Percentiles rank a stretch among this genome's conserved stretches.
Conservation (phyloP, 2,329 filamentous ascomycete genomes). For the Penicillium hordei region DNA sequence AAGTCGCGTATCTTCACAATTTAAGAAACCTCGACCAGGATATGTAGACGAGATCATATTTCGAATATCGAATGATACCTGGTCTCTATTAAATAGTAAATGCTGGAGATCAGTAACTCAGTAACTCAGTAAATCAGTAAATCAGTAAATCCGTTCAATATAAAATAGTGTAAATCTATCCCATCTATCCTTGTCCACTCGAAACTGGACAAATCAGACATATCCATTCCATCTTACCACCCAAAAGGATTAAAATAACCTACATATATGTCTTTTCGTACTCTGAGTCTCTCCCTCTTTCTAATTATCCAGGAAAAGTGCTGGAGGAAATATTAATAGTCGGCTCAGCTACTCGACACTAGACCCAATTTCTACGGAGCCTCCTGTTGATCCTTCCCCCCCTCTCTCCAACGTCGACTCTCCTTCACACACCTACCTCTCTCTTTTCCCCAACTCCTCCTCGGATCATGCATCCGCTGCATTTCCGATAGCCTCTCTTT, state of each 20-base stretch:
- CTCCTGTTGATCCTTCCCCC: constrained; percentile 27
- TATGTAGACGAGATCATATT: not conserved
- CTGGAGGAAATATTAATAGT: constrained; percentile 4
- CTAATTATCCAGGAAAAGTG: not conserved
- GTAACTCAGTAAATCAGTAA: not conserved
- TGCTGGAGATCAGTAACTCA: not conserved
- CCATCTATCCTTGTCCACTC: not conserved
- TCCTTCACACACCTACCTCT: not conserved
- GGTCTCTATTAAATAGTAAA: not conserved
- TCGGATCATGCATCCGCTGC: constrained; percentile 34
- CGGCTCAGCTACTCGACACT: constrained; percentile 23
- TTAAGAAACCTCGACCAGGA: not conserved
- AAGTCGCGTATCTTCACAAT: not conserved
- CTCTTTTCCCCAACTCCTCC: constrained; percentile 8
- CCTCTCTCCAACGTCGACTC: constrained; percentile 11
- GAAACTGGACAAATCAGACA: constrained; percentile 11
- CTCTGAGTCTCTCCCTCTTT: not conserved
- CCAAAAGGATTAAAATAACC: not conserved
- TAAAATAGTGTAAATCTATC: not conserved
- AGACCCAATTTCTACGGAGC: constrained; percentile 22
- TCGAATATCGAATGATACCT: not conserved
- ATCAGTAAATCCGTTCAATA: not conserved
- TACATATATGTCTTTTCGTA: not conserved
- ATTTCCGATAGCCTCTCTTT: constrained; percentile 28
- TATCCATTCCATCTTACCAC: not conserved